These are phyloP conservation scores for Phialophora verrucosa DNA, from an alignment of 2,329 filamentous ascomycete genomes.

Conservation along the genomic window DNA sequence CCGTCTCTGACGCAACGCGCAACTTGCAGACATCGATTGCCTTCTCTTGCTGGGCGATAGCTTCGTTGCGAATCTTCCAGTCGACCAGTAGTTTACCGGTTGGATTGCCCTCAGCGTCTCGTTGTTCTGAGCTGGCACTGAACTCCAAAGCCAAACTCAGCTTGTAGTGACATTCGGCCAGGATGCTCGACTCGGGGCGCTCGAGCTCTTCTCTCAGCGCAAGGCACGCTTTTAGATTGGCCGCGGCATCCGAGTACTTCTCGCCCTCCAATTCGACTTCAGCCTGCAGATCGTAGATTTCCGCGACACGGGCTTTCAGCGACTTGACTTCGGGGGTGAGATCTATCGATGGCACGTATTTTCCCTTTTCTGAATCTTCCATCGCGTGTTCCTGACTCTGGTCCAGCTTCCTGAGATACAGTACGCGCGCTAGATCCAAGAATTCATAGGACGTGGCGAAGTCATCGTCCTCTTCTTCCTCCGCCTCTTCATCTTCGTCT, in stretches of 20 bases:
- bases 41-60: conserved; percentile 63
- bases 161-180: conserved; percentile 96
- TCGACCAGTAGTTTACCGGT: conserved; percentile 55
- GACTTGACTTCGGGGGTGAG: conserved; percentile 55
- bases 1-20: conserved; percentile 61
- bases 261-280: conserved; percentile 98
- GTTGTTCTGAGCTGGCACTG: conserved; percentile 70
- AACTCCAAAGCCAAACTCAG: conserved; percentile 95
- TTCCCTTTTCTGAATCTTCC: conserved; percentile 52
- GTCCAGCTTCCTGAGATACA: conserved; percentile 63
- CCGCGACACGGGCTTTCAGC: conserved; percentile 83
- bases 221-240: conserved; percentile 78
- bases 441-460: conserved; percentile 69
- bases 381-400: conserved; percentile 46
- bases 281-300: conserved; percentile 90
- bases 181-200: conserved; percentile 77
- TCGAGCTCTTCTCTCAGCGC: conserved; percentile 79
- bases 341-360: conserved; percentile 45
- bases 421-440: conserved; percentile 66
- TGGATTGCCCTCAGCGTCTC: conserved; percentile 49
- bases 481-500: conserved; percentile 54
- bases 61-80: conserved; percentile 62
- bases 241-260: conserved; percentile 84
- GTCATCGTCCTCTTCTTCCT: conserved; percentile 65
- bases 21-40: conserved; percentile 64